phyloP scores from a whole-genome alignment of 1,139 yeast genomes.

The Pichia sp. region DNA sequence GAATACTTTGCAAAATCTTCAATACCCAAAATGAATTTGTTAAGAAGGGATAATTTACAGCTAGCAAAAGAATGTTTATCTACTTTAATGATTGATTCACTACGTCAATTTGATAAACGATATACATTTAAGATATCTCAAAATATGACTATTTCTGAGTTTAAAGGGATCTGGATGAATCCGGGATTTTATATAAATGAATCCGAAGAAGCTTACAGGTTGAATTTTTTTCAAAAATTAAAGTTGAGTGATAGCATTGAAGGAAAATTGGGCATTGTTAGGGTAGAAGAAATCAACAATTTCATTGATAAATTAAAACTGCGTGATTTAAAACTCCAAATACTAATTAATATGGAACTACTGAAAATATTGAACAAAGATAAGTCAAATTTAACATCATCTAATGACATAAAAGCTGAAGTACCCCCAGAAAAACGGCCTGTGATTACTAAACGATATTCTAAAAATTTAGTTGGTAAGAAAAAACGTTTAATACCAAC shows the following conservation, averaged over 20 bases:
- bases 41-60: conserved; percentile 20
- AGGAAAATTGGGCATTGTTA: background rate
- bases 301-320: conserved; percentile 16
- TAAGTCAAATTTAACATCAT: background rate
- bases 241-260: background rate
- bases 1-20: conserved; percentile 27
- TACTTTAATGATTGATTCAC: conserved; percentile 17
- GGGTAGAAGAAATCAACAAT: conserved; percentile 3
- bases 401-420: background rate
- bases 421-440: background rate
- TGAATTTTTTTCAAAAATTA: background rate
- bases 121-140: conserved; percentile 12
- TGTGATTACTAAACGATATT: conserved; percentile 3
- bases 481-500: conserved; percentile 29
- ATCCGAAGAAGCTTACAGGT: conserved; percentile 15
- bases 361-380: conserved; percentile 16
- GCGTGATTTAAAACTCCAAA: conserved; percentile 27
- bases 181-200: conserved; percentile 10
- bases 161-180: conserved; percentile 5
- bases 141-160: background rate
- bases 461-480: conserved; percentile 22
- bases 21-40: conserved; percentile 23
- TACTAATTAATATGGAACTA: conserved; percentile 24
- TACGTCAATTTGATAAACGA: conserved; percentile 20
- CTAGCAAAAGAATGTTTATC: conserved; percentile 19